Conservation (phyloP, 768 basidiomycete genomes). For the Rubroboletus satanas region DNA sequence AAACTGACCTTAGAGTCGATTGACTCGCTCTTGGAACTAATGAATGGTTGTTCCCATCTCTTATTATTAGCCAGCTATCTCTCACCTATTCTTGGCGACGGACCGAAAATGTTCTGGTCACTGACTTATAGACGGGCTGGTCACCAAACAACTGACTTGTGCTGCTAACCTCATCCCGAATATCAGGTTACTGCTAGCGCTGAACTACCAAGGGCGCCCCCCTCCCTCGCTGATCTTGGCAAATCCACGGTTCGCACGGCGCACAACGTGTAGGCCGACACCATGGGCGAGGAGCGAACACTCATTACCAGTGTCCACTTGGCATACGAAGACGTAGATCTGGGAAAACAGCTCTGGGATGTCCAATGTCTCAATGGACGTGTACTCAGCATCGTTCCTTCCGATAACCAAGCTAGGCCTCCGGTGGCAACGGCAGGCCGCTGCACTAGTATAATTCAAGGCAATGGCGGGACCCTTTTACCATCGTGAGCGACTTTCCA, state of each 20-base stretch:
- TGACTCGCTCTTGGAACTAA: background rate
- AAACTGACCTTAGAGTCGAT: background rate
- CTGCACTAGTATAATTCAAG: conserved; percentile 13
- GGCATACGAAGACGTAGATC: conserved; percentile 25
- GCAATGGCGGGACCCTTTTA: conserved; percentile 29
- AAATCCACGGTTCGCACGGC: background rate
- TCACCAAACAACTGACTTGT: background rate
- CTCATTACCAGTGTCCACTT: conserved; percentile 30
- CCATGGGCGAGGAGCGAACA: conserved; percentile 3
- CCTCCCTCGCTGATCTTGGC: background rate
- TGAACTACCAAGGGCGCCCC: background rate
- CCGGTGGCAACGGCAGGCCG: background rate
- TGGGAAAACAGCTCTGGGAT: conserved; percentile 30
- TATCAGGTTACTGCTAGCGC: background rate
- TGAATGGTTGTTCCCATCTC: background rate
- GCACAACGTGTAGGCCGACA: background rate
- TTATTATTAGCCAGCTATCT: background rate
- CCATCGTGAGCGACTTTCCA: conserved; percentile 27
- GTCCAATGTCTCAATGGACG: conserved; percentile 29
- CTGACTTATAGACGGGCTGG: background rate
- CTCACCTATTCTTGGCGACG: background rate
- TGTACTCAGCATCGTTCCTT: conserved; percentile 24
- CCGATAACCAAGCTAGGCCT: conserved; percentile 1
- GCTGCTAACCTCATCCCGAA: background rate
- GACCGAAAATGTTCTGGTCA: background rate